Percentiles rank a stretch among this genome's conserved stretches.
phyloP scores from a whole-genome alignment of 208 protist species.

The Lotmaria passim region DNA sequence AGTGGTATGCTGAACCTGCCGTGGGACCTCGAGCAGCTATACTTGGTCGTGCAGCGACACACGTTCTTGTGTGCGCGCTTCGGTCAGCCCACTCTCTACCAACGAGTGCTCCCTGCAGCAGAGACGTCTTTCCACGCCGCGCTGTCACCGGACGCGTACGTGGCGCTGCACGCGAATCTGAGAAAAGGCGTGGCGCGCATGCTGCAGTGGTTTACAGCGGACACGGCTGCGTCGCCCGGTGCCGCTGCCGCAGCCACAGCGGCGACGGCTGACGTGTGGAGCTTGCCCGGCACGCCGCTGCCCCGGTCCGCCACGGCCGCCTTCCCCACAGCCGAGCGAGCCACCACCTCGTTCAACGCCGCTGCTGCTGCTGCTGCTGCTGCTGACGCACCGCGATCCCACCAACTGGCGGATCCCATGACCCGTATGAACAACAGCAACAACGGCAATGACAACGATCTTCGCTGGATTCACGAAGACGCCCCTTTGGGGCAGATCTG shows the following conservation, averaged over 20 bases:
- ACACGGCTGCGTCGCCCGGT: not conserved
- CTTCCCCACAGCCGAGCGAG: too few relatives aligned
- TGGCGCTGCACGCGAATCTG: too few relatives aligned
- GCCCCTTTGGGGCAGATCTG: too few relatives aligned
- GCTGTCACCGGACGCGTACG: too few relatives aligned
- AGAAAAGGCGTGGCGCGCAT: slow-evolving; percentile 17
- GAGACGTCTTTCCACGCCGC: too few relatives aligned
- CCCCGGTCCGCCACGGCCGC: not conserved
- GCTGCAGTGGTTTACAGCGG: slow-evolving; percentile 14
- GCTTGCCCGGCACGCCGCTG: not conserved
- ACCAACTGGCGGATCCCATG: too few relatives aligned
- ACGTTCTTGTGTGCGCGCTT: slow-evolving; percentile 19
- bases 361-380: too few relatives aligned
- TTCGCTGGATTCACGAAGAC: too few relatives aligned
- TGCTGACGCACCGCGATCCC: too few relatives aligned
- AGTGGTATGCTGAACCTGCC: slow-evolving; percentile 32
- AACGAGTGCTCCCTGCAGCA: not conserved
- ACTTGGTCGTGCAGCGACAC: slow-evolving; percentile 47
- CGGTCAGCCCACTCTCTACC: not conserved
- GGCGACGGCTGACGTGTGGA: not conserved
- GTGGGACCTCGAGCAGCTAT: slow-evolving; percentile 46
- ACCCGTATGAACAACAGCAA: too few relatives aligned
- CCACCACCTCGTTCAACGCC: too few relatives aligned
- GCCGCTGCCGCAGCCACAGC: not conserved
- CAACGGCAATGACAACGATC: too few relatives aligned